Evolutionary conservation across 192 early-diverging fungal genomes (phyloP).

Genomic region (Helicostylum pulchrum): DNA sequence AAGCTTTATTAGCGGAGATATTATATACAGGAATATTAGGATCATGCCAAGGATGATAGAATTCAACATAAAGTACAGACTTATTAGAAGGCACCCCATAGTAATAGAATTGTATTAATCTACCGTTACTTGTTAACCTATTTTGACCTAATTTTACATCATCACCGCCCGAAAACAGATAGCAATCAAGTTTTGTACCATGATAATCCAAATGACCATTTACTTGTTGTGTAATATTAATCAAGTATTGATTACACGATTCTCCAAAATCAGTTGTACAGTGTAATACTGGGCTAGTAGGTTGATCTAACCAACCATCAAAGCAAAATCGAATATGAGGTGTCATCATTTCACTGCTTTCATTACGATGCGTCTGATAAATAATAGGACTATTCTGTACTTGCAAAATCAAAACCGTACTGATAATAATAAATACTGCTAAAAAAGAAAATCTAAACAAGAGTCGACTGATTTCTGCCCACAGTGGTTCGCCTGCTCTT

Average conservation of each 20-base stretch:
- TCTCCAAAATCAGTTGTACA: constrained; percentile 24
- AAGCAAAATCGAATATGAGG: constrained; percentile 23
- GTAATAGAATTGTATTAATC: constrained; percentile 19
- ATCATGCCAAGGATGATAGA: constrained; percentile 12
- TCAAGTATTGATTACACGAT: constrained; percentile 12
- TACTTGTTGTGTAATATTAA: constrained; percentile 20
- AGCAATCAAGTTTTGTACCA: constrained; percentile 10
- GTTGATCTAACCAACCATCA: constrained; percentile 18
- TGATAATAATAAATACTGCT: constrained; percentile 7
- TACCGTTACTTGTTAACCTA: constrained; percentile 10
- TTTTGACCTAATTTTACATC: constrained; percentile 2
- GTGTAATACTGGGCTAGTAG: constrained; percentile 10
- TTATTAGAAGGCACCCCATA: constrained; percentile 17
- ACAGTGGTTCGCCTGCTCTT: constrained; percentile 20
- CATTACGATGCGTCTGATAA: constrained; percentile 17
- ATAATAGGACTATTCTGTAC: constrained; percentile 19
- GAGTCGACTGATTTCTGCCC: constrained; percentile 20
- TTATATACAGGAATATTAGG: constrained; percentile 21
- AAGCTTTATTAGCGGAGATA: not conserved
- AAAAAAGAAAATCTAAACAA: constrained; percentile 20
- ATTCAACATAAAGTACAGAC: constrained; percentile 14
- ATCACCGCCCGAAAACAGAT: not conserved
- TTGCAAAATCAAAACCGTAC: constrained; percentile 8
- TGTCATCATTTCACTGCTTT: not conserved
- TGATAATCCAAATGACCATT: constrained; percentile 11